A percentile compares a stretch with the other conserved stretches of the same genome.
phyloP scores from a whole-genome alignment of 495 filamentous ascomycete genomes.

The Daldinia bambusicola region DNA sequence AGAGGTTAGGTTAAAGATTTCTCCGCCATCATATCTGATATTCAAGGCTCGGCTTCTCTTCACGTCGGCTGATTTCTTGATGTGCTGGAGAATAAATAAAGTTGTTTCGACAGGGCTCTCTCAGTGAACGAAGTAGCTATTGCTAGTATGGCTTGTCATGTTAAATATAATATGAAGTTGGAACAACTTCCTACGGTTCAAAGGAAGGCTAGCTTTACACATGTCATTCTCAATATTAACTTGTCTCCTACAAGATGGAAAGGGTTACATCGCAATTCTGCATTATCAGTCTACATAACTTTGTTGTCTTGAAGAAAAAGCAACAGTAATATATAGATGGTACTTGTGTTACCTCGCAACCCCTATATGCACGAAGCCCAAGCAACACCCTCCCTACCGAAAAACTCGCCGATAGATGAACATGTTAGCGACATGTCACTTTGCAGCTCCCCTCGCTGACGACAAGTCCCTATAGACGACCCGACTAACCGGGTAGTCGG shows the following conservation, averaged over 20 bases:
- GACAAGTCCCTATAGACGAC: background rate
- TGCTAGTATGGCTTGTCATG: no score
- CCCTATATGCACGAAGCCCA: background rate
- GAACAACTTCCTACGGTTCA: background rate
- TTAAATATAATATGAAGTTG: no score
- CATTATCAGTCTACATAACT: background rate
- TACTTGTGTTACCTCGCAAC: background rate
- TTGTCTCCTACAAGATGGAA: background rate
- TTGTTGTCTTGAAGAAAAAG: background rate
- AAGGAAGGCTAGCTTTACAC: background rate
- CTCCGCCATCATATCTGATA: background rate
- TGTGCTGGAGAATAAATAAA: background rate
- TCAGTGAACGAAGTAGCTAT: background rate
- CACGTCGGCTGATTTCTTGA: background rate
- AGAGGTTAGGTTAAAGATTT: background rate
- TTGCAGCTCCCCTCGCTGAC: background rate
- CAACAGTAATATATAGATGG: background rate
- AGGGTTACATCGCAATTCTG: background rate
- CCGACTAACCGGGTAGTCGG: background rate
- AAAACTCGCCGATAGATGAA: background rate
- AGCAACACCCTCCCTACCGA: background rate
- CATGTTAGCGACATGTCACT: background rate
- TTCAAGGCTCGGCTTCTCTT: background rate
- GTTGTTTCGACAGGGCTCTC: no score
- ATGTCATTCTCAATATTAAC: background rate